phyloP scores from a whole-genome alignment of 306 rosid species.

The Rosa lucieae region DNA sequence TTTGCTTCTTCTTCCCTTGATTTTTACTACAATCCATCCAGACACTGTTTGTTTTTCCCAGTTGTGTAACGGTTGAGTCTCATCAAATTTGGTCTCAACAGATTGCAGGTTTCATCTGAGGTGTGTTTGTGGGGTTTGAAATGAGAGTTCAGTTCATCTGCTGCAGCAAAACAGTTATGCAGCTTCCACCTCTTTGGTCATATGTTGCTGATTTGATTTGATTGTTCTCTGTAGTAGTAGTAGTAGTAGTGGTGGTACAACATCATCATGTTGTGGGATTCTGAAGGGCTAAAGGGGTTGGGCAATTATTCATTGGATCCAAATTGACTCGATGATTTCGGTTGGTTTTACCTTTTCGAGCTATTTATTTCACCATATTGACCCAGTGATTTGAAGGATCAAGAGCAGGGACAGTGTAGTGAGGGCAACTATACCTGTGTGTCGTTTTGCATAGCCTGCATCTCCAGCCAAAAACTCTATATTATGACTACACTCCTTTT shows the following conservation, averaged over 20 bases:
- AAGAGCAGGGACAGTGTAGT: constrained; percentile 25
- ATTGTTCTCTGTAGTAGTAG: constrained; percentile 36
- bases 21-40: background rate
- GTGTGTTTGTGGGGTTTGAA: constrained; percentile 17
- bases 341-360: constrained; percentile 34
- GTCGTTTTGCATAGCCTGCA: constrained; percentile 29
- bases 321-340: constrained; percentile 19
- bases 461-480: constrained; percentile 22
- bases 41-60: background rate
- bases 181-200: constrained; percentile 23
- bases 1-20: constrained; percentile 8
- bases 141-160: background rate
- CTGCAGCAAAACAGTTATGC: constrained; percentile 6
- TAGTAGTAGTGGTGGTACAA: background rate
- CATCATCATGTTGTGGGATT: constrained; percentile 35
- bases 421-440: constrained; percentile 25
- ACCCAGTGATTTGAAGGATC: constrained; percentile 53
- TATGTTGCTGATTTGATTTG: constrained; percentile 33
- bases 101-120: background rate
- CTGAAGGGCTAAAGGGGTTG: constrained; percentile 13
- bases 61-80: background rate
- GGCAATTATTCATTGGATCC: constrained; percentile 38
- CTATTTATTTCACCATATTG: constrained; percentile 45
- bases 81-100: background rate
- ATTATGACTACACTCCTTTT: constrained; percentile 29